Base-by-base conservation (phyloP, 1,284 basidiomycete species). In the Trichosporon asahii region DNA sequence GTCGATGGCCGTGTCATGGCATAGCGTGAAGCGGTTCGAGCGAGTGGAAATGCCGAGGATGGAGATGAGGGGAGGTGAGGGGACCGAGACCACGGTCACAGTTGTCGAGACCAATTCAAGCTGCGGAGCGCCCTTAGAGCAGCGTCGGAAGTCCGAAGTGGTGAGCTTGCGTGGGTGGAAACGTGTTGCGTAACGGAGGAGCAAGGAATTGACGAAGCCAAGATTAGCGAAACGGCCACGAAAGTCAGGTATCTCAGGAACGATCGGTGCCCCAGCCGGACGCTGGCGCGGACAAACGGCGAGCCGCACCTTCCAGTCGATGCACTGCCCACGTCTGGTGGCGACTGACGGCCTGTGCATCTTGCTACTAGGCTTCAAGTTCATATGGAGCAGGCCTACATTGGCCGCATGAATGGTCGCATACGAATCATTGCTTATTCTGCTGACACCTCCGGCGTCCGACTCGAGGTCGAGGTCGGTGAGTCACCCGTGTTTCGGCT, bases 241-340 rank as follows among this genome's bases (percentile, higher is more conserved):
- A 31, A 60, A 60, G 55, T 60, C 14, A 21, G 15, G 57, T n/a
- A 53, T 53, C 49, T 33, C 57, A 61, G 57, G 57, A 61, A 61
- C 57, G 57, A 61, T 61, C 57, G 57, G 57, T 61, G 57, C 57
- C 57, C 57, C 29, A 61, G 57, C 27, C 18, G 27, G 14, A 61
- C 29, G 57, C 57, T 53, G 49, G 49, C 49, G 49, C 49, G 49
- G 57, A 31, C 57, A 31, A 33, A 61, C 29, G 27, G 57, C 57
- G 29, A 33, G n/a, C 57, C 57, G 57, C 57, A 12, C 29, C 57
- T 29, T 6, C n/a, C 29, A 14, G 29, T 18, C 18, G 57, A 31
- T 61, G 57, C 57, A 31, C 15, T 14, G 57, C 55, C 14, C 57
- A 33, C 31, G 29, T 15, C 1, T 9, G 8, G 25, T 33, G 6